Conservation (phyloP, 1,139 yeast species). For the Yueomyces sp. region DNA sequence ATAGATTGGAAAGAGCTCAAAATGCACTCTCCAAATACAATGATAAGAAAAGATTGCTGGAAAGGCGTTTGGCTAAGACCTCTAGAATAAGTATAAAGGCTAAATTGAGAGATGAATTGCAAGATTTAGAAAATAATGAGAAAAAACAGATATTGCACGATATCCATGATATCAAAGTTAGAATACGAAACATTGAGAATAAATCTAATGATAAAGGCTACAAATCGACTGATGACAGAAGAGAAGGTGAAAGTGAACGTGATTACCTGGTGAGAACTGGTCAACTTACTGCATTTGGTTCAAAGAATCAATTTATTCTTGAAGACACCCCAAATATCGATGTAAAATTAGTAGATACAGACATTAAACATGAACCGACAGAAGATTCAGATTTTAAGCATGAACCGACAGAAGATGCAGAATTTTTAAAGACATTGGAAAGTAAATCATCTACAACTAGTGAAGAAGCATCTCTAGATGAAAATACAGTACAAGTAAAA, state of each 20-base stretch:
- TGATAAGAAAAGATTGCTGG: conserved; percentile 34
- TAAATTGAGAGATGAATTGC: conserved; percentile 42
- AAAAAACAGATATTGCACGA: conserved; percentile 44
- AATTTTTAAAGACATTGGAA: conserved; percentile 9
- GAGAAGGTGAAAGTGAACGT: conserved; percentile 61
- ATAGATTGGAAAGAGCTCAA: conserved; percentile 55
- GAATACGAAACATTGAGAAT: conserved; percentile 31
- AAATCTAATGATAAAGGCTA: conserved; percentile 5
- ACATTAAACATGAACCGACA: neutral
- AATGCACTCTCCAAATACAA: conserved; percentile 33
- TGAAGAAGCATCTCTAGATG: neutral
- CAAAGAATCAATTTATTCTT: conserved; percentile 39
- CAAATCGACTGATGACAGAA: conserved; percentile 21
- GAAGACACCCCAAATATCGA: conserved; percentile 10
- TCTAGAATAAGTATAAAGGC: conserved; percentile 59
- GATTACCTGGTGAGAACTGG: conserved; percentile 84
- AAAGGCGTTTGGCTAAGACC: conserved; percentile 38
- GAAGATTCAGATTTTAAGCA: neutral
- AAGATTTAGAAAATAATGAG: conserved; percentile 39
- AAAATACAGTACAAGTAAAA: conserved; percentile 1
- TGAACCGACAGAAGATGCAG: conserved; percentile 2
- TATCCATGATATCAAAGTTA: conserved; percentile 46
- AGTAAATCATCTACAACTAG: conserved; percentile 1
- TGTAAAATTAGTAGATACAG: neutral
- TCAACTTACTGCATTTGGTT: conserved; percentile 87